A percentile compares a stretch with the other conserved stretches of the same genome.
Conservation (phyloP, 306 rosid species). For the Ochetophila trinervis region DNA sequence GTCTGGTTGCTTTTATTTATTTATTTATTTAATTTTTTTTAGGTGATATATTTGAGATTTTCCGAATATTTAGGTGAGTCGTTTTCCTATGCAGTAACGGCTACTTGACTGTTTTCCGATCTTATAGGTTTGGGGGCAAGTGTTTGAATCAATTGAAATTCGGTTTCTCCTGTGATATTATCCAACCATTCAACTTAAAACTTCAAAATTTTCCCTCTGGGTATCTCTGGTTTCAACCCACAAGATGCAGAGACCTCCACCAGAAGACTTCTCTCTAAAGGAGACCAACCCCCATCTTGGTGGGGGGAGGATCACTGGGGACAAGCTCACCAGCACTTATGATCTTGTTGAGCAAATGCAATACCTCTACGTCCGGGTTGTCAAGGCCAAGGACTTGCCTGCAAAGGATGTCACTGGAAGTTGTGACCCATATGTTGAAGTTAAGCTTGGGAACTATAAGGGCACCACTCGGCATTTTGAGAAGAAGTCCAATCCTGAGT, state of each 20-base stretch:
- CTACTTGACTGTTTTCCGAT: conserved; percentile 47
- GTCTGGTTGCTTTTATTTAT: too few species aligned
- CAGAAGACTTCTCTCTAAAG: conserved; percentile 84
- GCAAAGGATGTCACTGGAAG: conserved; percentile 84
- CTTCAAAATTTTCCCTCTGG: conserved; percentile 27
- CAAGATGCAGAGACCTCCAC: conserved; percentile 92
- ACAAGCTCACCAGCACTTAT: conserved; percentile 87
- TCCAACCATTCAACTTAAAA: conserved; percentile 21
- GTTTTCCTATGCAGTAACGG: conserved; percentile 47
- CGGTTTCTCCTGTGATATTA: conserved; percentile 9
- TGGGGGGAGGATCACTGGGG: conserved; percentile 88
- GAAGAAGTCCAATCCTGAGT: conserved; percentile 89
- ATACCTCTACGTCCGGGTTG: conserved; percentile 92
- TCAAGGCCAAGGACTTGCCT: conserved; percentile 85
- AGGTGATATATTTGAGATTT: conserved; percentile 24
- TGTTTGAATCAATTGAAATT: conserved; percentile 39
- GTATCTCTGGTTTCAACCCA: conserved; percentile 23
- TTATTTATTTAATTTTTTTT: conserved; percentile 12
- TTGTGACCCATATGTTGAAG: conserved; percentile 90
- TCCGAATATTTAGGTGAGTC: conserved; percentile 45
- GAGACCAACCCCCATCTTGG: conserved; percentile 98
- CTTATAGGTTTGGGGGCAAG: conserved; percentile 49
- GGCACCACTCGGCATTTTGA: conserved; percentile 93
- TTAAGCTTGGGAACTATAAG: conserved; percentile 86
- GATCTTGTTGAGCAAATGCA: conserved; percentile 99